A percentile compares a stretch with the other conserved stretches of the same genome.
phyloP scores from a whole-genome alignment of 2,329 filamentous ascomycete species.

The Penicillium sp. region DNA sequence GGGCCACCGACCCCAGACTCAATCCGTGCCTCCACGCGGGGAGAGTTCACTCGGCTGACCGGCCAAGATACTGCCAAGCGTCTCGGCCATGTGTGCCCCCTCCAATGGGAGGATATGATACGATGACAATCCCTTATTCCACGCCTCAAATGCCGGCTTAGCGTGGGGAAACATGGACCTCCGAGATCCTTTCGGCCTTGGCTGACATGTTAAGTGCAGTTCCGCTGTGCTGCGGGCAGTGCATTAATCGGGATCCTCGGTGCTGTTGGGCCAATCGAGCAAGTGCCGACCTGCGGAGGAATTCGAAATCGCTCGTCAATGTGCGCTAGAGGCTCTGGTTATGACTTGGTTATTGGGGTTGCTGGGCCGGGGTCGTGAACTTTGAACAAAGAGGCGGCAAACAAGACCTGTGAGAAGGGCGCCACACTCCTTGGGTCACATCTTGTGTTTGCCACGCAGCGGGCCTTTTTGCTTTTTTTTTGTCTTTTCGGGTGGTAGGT shows the following conservation, averaged over 20 bases:
- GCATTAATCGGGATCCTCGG: conserved; percentile 15
- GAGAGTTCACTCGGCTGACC: conserved; percentile 18
- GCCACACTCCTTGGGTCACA: conserved; percentile 3
- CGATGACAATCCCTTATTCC: conserved; percentile 9
- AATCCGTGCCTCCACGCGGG: conserved; percentile 13
- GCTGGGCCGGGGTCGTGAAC: conserved; percentile 12
- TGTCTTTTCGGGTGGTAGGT: neutral
- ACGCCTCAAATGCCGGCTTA: conserved; percentile 15
- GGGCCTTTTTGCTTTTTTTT: neutral
- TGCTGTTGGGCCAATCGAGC: conserved; percentile 11
- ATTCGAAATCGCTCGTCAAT: no score
- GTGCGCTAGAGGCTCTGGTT: neutral
- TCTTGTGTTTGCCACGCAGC: neutral
- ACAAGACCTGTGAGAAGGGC: neutral
- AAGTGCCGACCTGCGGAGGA: neutral
- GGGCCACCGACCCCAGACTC: conserved; percentile 16
- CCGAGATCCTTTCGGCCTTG: conserved; percentile 19
- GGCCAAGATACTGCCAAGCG: conserved; percentile 31
- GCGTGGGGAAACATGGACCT: conserved; percentile 11
- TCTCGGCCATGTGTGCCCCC: conserved; percentile 18
- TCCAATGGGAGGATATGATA: conserved; percentile 17
- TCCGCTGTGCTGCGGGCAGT: neutral
- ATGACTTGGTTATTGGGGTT: neutral
- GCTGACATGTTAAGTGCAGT: conserved; percentile 8
- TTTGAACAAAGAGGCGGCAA: neutral